Base-by-base conservation (phyloP, 2,329 filamentous ascomycete species). In the Leptosphaerulina australis region DNA sequence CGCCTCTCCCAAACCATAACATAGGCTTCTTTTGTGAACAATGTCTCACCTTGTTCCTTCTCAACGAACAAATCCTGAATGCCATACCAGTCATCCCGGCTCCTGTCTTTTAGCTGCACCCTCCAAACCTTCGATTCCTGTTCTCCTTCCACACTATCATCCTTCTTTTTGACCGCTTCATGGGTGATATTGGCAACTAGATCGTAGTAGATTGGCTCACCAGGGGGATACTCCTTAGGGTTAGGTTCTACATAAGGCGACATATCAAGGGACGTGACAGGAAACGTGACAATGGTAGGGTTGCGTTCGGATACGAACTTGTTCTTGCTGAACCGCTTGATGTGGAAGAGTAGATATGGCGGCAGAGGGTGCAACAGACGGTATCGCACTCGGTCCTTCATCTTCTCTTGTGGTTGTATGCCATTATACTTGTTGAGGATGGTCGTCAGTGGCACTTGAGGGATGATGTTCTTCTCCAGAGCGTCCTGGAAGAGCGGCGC, bases 291-390 rank as follows among this genome's bases (percentile, higher is more conserved):
- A 66, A 99, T 99, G 8, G 94, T 99, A 1, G 93, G 94, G 72
- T 99, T 99, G 40, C 94, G 88, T 76, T 97, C 93, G 2, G 88
- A 84, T 15, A 99, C 90, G 68, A 99, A 99, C 72, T 97, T 96
- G 79, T 99, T 99, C 60, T 88, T 87, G 61, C 87, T 90, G 81
- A 99, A 99, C 62, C 94, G 91, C 78, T 97, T 97, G 77, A 97
- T 87, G 77, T 99, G 93, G 77, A 99, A 91, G 44, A 94, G 79
- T 14, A 99, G 84, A 69, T 88, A 97, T 0, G 92, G 93, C 0
- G 94, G 94, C 0, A 99, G 81, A 0, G 94, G 94, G 66, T 96
- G 92, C 37, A 96, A 77, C 4, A 99, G 81, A 12, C 93, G 86
- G 75, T 97, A 97, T 25, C 94, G 87, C 64, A 93, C 88, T 56